Evolutionary conservation across 2,329 filamentous ascomycete species (phyloP).

Genomic region (Dothiorella sarmentorum): DNA sequence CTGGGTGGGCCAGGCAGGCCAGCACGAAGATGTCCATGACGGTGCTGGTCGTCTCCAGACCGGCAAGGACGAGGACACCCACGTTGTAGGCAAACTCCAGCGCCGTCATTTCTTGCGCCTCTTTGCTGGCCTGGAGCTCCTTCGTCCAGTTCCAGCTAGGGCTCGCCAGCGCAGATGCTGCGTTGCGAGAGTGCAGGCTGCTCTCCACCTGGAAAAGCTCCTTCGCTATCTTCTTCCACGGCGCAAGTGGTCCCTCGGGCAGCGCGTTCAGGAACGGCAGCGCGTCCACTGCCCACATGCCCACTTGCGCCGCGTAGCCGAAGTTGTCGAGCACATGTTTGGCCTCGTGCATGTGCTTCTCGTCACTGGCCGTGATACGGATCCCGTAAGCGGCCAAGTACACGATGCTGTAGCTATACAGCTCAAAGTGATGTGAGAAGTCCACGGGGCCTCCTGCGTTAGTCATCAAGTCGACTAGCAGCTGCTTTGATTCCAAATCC

Average conservation of each 20-base stretch:
- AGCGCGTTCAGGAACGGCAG: slow-evolving; percentile 43
- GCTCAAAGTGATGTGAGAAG: slow-evolving; percentile 34
- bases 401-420: slow-evolving; percentile 38
- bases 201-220: slow-evolving; percentile 20
- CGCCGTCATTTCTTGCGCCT: slow-evolving; percentile 18
- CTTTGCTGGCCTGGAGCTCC: slow-evolving; percentile 22
- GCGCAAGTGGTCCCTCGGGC: slow-evolving; percentile 32
- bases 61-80: slow-evolving; percentile 24
- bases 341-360: slow-evolving; percentile 23
- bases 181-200: slow-evolving; percentile 23
- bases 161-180: slow-evolving; percentile 18
- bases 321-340: slow-evolving; percentile 23
- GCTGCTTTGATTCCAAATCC: slow-evolving; percentile 46
- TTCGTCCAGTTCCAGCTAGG: slow-evolving; percentile 26
- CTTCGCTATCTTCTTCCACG: slow-evolving; percentile 28
- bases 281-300: slow-evolving; percentile 41
- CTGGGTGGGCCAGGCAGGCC: slow-evolving; percentile 22
- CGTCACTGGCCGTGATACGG: slow-evolving; percentile 27
- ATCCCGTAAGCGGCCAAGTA: slow-evolving; percentile 39
- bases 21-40: slow-evolving; percentile 23
- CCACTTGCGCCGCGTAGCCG: slow-evolving; percentile 27
- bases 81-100: slow-evolving; percentile 24
- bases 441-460: slow-evolving; percentile 23
- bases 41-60: slow-evolving; percentile 24
- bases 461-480: slow-evolving; percentile 43